Percentiles rank a stretch among this genome's conserved stretches.
Evolutionary conservation across 2,329 filamentous ascomycete species (phyloP).

Genomic region (Sclerotinia subarctica): DNA sequence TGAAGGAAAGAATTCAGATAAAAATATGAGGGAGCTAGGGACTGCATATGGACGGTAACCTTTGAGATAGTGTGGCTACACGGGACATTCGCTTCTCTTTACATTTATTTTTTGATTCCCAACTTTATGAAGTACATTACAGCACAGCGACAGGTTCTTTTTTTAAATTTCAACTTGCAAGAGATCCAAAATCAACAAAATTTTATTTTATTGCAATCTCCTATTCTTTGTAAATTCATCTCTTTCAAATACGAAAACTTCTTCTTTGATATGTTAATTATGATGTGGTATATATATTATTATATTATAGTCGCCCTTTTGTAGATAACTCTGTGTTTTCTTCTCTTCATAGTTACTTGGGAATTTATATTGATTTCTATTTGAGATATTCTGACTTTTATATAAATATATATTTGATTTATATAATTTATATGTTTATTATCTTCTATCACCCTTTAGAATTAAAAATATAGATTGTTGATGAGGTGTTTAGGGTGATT

Average conservation of each 20-base stretch:
- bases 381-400: not conserved
- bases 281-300: not conserved
- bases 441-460: not conserved
- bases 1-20: conserved; percentile 7
- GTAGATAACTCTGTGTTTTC: not conserved
- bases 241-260: not conserved
- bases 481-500: not conserved
- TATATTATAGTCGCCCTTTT: not conserved
- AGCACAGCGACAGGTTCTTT: not conserved
- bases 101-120: conserved; percentile 14
- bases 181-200: conserved; percentile 10
- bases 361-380: conserved; percentile 1
- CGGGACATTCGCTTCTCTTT: conserved; percentile 18
- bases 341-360: not conserved
- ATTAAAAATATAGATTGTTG: not conserved
- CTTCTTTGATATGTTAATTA: conserved; percentile 9
- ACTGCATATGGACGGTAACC: conserved; percentile 19
- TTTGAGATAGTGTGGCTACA: conserved; percentile 17
- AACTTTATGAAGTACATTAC: conserved; percentile 18
- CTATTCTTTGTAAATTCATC: not conserved
- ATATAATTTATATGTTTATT: no score
- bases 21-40: not conserved
- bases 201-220: not conserved
- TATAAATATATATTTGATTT: not conserved
- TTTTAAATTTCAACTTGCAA: conserved; percentile 19